Evolutionary conservation across 306 rosid genomes (phyloP).

Genomic region (Trichosanthes truncata): DNA sequence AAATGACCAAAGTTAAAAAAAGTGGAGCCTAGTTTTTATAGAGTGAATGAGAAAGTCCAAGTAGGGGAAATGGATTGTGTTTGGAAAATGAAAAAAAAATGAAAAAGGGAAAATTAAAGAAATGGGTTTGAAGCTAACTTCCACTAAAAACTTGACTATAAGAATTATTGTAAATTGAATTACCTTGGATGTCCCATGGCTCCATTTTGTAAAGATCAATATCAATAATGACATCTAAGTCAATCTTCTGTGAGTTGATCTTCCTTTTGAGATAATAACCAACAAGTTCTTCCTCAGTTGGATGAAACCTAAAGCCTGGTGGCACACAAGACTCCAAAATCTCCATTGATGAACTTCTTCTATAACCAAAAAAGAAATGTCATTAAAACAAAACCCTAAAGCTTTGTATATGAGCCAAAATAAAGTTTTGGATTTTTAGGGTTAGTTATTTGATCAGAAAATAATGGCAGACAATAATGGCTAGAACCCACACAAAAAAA

Average conservation of each 20-base stretch:
- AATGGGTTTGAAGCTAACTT: conserved; percentile 1
- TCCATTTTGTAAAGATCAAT: conserved; percentile 85
- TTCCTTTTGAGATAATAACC: conserved; percentile 85
- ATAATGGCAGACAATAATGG: conserved; percentile 40
- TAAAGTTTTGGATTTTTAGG: no score
- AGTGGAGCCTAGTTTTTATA: conserved; percentile 1
- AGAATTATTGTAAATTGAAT: not conserved
- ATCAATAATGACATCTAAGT: conserved; percentile 75
- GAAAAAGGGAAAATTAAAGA: no score
- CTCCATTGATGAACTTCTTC: conserved; percentile 28
- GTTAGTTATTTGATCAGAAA: not conserved
- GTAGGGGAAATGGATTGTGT: not conserved
- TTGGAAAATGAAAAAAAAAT: not conserved
- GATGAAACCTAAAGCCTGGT: conserved; percentile 92
- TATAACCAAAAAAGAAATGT: not conserved
- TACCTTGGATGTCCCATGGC: conserved; percentile 99
- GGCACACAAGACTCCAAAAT: conserved; percentile 77
- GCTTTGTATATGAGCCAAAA: not conserved
- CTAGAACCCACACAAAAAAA: conserved; percentile 34
- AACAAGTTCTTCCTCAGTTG: conserved; percentile 96
- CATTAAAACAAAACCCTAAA: not conserved
- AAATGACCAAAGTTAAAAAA: not conserved
- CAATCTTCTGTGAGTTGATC: conserved; percentile 63
- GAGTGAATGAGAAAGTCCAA: conserved; percentile 7
- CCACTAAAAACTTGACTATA: not conserved